Evolutionary conservation across 441 rosid genomes (phyloP).

Genomic region (Pelargonium myrrhifolium): DNA sequence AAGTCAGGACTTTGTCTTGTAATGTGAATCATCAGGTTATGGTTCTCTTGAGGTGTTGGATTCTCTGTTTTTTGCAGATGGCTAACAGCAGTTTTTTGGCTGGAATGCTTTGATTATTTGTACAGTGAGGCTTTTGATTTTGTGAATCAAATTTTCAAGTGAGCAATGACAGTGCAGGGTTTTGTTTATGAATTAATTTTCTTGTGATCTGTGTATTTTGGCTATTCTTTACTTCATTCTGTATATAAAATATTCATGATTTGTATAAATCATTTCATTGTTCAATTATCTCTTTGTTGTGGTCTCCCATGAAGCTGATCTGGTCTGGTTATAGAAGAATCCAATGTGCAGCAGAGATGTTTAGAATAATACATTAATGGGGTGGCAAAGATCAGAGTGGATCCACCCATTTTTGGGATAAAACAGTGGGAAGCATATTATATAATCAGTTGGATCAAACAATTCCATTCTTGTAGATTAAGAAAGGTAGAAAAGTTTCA

Average conservation of each 20-base stretch:
- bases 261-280: not conserved
- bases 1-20: slow-evolving; percentile 52
- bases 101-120: slow-evolving; percentile 31
- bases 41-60: slow-evolving; percentile 32
- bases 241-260: not conserved
- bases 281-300: not conserved
- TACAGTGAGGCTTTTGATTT: slow-evolving; percentile 36
- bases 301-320: not conserved
- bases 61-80: slow-evolving; percentile 24
- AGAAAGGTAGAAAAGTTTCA: not conserved
- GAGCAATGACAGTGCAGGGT: slow-evolving; percentile 20
- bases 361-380: not conserved
- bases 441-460: not conserved
- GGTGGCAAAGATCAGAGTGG: not conserved
- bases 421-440: not conserved
- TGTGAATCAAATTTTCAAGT: not conserved
- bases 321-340: slow-evolving; percentile 1
- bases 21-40: slow-evolving; percentile 28
- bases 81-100: slow-evolving; percentile 38
- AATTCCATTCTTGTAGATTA: not conserved
- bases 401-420: not conserved
- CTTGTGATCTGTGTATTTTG: slow-evolving; percentile 4
- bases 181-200: not conserved
- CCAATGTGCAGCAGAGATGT: slow-evolving; percentile 15
- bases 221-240: no score